Evolutionary conservation across 495 filamentous ascomycete species (phyloP).

Genomic region (Aspergillus bertholletiae): DNA sequence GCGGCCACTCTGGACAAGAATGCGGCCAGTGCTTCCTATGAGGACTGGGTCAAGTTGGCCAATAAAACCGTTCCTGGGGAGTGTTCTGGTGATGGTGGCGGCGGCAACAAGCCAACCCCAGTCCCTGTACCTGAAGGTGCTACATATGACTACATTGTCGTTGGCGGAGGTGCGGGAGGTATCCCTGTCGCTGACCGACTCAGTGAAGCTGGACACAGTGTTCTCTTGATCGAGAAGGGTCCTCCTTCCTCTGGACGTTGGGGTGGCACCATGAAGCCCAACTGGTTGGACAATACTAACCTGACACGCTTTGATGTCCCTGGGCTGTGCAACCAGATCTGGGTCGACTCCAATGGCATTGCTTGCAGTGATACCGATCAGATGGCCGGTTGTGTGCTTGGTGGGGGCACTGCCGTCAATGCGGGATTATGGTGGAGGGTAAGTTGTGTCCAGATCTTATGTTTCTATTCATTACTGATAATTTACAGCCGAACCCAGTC

Average conservation of each 20-base stretch:
- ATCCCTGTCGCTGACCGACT: constrained; percentile 64
- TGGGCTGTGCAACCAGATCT: constrained; percentile 8
- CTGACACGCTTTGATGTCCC: constrained; percentile 8
- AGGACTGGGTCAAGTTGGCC: constrained; percentile 8
- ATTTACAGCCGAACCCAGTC: neutral
- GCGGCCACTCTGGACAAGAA: constrained; percentile 6
- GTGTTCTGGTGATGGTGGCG: constrained; percentile 9
- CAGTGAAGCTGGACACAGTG: constrained; percentile 57
- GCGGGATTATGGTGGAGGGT: constrained; percentile 6
- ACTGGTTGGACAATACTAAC: constrained; percentile 2
- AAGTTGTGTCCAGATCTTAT: neutral
- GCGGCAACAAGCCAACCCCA: neutral
- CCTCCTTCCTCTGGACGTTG: constrained; percentile 3
- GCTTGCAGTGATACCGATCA: constrained; percentile 16
- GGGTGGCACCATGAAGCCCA: constrained; percentile 3
- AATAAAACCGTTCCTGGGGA: constrained; percentile 7
- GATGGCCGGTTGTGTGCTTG: constrained; percentile 18
- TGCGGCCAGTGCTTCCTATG: constrained; percentile 6
- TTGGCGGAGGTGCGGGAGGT: constrained; percentile 63
- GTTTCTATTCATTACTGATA: neutral
- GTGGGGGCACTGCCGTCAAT: constrained; percentile 13
- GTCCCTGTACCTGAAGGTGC: constrained; percentile 7
- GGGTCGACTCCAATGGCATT: constrained; percentile 3
- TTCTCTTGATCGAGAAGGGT: constrained; percentile 53
- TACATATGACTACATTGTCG: constrained; percentile 63